These are phyloP conservation scores for Pythium folliculosum DNA, from an alignment of 352 stramenopile genomes.

Conservation along the genomic window DNA sequence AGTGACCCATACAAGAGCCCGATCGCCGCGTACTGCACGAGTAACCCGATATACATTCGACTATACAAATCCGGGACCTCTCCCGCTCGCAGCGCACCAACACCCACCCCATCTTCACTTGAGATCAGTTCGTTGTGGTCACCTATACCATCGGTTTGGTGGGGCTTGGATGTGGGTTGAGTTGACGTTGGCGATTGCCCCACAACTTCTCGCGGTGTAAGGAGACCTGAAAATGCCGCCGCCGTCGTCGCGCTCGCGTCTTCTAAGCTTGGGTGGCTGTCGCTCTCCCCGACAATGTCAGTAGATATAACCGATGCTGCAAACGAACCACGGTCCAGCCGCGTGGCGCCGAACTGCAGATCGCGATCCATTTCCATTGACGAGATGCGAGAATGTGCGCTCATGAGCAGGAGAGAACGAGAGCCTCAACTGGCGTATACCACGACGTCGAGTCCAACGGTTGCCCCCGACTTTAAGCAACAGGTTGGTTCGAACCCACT, in stretches of 20 bases:
- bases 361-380: slow-evolving; percentile 20
- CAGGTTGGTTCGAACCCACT: not conserved
- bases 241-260: not conserved
- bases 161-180: not conserved
- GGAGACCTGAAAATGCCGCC: not conserved
- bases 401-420: not conserved
- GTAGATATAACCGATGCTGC: slow-evolving; percentile 16
- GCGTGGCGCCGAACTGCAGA: slow-evolving; percentile 18
- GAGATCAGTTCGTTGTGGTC: not conserved
- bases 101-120: not conserved
- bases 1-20: slow-evolving; percentile 63
- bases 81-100: slow-evolving; percentile 33
- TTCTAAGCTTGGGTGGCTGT: not conserved
- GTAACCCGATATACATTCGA: slow-evolving; percentile 52
- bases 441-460: not conserved
- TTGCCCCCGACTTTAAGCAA: not conserved
- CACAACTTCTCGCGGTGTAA: not conserved
- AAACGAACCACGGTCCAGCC: slow-evolving; percentile 19
- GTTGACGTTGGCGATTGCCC: not conserved
- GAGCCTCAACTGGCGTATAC: no score
- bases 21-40: slow-evolving; percentile 71
- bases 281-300: not conserved
- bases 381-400: not conserved
- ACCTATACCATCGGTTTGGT: not conserved
- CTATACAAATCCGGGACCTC: slow-evolving; percentile 56